phyloP scores from a whole-genome alignment of 306 rosid genomes.

The Vicia faba region DNA sequence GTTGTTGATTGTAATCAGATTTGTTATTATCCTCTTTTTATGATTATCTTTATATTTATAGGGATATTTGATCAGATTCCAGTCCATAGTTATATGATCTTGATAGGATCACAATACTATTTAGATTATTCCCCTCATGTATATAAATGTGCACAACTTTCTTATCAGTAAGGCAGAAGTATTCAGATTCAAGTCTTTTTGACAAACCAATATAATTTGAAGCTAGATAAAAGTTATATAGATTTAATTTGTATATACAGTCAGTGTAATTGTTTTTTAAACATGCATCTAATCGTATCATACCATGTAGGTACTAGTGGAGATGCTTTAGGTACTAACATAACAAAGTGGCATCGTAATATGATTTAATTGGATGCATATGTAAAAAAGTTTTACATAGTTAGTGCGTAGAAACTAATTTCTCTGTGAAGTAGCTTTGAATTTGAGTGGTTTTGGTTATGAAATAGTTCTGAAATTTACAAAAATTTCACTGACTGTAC shows the following conservation, averaged over 20 bases:
- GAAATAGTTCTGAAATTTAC: slow-evolving; percentile 6
- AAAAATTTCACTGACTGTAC: background rate
- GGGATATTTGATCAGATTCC: slow-evolving; percentile 2
- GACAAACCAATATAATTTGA: background rate
- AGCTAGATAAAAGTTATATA: slow-evolving; percentile 5
- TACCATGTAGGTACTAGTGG: background rate
- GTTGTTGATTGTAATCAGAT: background rate
- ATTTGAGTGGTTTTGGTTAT: background rate
- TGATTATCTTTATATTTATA: background rate
- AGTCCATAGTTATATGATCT: background rate
- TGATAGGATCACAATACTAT: background rate
- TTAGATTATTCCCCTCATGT: background rate
- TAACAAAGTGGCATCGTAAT: background rate
- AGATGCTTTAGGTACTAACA: background rate
- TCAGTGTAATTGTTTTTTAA: background rate
- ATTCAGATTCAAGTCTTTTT: slow-evolving; percentile 1
- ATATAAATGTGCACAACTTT: background rate
- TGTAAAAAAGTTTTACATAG: background rate
- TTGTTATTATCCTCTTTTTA: background rate
- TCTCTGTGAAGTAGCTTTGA: background rate
- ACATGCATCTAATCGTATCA: background rate
- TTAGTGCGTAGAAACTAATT: background rate
- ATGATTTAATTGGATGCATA: background rate
- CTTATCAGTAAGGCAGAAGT: background rate
- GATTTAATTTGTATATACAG: background rate